A percentile compares a stretch with the other conserved stretches of the same genome.
Conservation (phyloP, 306 rosid species). For the Purshia tridentata region DNA sequence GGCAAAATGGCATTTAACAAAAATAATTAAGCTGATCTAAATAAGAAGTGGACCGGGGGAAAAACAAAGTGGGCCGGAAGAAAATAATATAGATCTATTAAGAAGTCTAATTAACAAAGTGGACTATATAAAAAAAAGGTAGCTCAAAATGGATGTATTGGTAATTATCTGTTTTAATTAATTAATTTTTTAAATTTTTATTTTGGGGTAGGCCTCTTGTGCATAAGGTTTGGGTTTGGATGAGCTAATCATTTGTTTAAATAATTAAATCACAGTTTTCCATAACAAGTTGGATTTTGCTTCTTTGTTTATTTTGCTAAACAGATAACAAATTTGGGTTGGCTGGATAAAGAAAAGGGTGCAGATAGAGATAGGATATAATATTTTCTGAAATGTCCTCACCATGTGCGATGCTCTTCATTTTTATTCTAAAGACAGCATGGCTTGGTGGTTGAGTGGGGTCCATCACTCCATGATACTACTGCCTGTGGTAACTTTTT, state of each 20-base stretch:
- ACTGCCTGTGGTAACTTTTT: neutral
- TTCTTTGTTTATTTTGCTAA: neutral
- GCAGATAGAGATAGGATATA: neutral
- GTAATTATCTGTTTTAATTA: too few species aligned
- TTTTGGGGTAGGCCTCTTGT: neutral
- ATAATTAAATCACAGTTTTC: neutral
- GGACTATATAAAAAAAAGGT: too few species aligned
- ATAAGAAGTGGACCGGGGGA: too few species aligned
- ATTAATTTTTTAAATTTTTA: too few species aligned
- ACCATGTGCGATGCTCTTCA: slow-evolving; percentile 25
- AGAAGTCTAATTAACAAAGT: too few species aligned
- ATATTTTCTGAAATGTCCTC: slow-evolving; percentile 6
- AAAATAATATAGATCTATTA: too few species aligned
- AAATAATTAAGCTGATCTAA: too few species aligned
- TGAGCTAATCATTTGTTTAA: neutral
- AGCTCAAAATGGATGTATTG: too few species aligned
- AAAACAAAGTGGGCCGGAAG: too few species aligned
- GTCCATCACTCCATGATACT: neutral
- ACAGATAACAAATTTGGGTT: slow-evolving; percentile 4
- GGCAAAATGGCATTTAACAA: too few species aligned
- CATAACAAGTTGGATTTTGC: too few species aligned
- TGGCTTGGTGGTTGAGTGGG: slow-evolving; percentile 18
- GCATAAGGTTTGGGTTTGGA: neutral
- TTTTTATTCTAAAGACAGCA: slow-evolving; percentile 22
- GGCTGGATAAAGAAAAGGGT: slow-evolving; percentile 5